Evolutionary conservation across 2,329 filamentous ascomycete genomes (phyloP).

Genomic region (Ramularia collo-cygni): DNA sequence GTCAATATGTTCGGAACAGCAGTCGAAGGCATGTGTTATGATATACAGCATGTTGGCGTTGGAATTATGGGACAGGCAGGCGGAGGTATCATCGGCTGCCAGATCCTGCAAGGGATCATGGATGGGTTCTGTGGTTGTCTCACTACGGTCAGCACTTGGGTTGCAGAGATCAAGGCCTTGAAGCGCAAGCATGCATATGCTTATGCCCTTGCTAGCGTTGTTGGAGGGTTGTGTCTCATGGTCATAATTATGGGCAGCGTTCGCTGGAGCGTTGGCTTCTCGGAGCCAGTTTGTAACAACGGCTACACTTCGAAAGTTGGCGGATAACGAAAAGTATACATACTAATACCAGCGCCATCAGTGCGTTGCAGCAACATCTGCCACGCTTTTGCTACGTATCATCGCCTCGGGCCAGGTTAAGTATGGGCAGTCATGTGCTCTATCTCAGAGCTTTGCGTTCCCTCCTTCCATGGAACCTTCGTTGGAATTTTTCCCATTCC

Average conservation of each 20-base stretch:
- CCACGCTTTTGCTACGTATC: too few relatives aligned
- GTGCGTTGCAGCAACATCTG: too few relatives aligned
- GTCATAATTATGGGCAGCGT: slow-evolving; percentile 69
- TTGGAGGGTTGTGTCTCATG: slow-evolving; percentile 51
- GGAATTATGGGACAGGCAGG: slow-evolving; percentile 32
- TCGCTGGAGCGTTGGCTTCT: slow-evolving; percentile 55
- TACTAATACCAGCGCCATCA: too few relatives aligned
- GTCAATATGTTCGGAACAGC: slow-evolving; percentile 74
- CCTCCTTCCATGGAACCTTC: neutral
- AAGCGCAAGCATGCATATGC: slow-evolving; percentile 54
- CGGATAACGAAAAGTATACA: slow-evolving; percentile 10
- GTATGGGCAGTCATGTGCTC: too few relatives aligned
- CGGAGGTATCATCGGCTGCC: slow-evolving; percentile 37
- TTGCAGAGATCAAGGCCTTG: slow-evolving; percentile 37
- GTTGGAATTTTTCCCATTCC: neutral
- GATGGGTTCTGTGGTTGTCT: slow-evolving; percentile 44
- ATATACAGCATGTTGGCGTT: slow-evolving; percentile 60
- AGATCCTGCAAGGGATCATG: slow-evolving; percentile 41
- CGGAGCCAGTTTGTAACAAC: slow-evolving; percentile 30
- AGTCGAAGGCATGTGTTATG: slow-evolving; percentile 68
- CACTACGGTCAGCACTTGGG: slow-evolving; percentile 45
- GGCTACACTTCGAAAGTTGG: slow-evolving; percentile 26
- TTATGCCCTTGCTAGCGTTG: slow-evolving; percentile 59
- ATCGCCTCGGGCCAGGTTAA: too few relatives aligned
- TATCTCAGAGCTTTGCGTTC: too few relatives aligned